Conservation (phyloP, 768 basidiomycete species). For the Suillus clintonianus region DNA sequence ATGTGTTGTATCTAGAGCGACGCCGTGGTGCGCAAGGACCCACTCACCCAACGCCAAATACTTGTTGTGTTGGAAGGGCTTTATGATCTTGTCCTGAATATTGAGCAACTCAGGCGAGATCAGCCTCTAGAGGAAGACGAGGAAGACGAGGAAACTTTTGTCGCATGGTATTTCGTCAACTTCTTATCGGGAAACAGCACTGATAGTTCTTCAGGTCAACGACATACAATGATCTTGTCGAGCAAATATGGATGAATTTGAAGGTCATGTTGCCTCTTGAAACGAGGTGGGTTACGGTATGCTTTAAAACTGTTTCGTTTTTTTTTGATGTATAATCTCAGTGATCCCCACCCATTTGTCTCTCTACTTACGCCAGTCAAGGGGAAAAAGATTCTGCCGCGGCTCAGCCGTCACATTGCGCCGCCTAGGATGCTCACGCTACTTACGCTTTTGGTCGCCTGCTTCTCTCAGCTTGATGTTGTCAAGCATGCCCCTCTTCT, state of each 20-base stretch:
- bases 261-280: conserved; percentile 91
- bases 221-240: conserved; percentile 58
- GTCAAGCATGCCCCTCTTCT: conserved; percentile 74
- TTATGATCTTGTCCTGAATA: conserved; percentile 80
- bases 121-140: conserved; percentile 62
- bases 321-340: conserved; percentile 28
- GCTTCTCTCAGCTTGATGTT: conserved; percentile 93
- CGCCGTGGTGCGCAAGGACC: conserved; percentile 65
- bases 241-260: conserved; percentile 77
- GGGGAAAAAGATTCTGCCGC: conserved; percentile 90
- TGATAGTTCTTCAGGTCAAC: conserved; percentile 47
- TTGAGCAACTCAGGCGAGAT: conserved; percentile 84
- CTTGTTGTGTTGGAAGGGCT: conserved; percentile 79
- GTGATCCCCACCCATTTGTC: conserved; percentile 95
- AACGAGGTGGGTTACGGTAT: conserved; percentile 62
- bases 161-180: conserved; percentile 44
- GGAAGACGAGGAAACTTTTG: conserved; percentile 42
- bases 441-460: conserved; percentile 89
- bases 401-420: conserved; percentile 82
- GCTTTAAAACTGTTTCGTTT: background rate
- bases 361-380: conserved; percentile 86
- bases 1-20: conserved; percentile 45
- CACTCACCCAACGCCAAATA: conserved; percentile 77
- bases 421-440: conserved; percentile 81
- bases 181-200: conserved; percentile 4